These are phyloP conservation scores for Lepraria neglecta DNA, from an alignment of 495 filamentous ascomycete genomes.

Conservation along the genomic window DNA sequence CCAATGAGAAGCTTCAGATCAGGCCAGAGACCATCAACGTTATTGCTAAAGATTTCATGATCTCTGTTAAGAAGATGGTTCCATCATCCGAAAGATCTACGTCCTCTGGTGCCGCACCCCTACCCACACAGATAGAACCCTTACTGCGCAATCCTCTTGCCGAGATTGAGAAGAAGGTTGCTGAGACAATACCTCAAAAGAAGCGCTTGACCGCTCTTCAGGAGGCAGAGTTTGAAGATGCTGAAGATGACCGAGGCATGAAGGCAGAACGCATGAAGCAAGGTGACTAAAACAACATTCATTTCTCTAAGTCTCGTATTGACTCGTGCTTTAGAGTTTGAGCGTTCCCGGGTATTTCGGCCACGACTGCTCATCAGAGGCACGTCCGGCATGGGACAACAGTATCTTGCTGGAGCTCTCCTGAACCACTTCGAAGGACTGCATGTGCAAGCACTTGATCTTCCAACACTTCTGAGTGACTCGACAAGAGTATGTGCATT, in stretches of 20 bases:
- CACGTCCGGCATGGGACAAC: constrained; percentile 81
- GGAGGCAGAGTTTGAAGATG: constrained; percentile 89
- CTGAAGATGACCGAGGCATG: constrained; percentile 72
- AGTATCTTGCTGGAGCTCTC: constrained; percentile 80
- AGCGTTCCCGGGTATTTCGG: constrained; percentile 79
- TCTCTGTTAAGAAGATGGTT: constrained; percentile 90
- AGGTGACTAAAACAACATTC: constrained; percentile 17
- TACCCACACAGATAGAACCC: constrained; percentile 74
- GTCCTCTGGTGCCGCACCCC: constrained; percentile 68
- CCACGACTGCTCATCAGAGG: constrained; percentile 79
- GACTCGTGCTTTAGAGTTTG: constrained; percentile 57
- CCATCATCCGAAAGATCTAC: constrained; percentile 88
- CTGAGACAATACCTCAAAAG: constrained; percentile 71
- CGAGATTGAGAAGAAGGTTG: constrained; percentile 57
- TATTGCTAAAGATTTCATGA: constrained; percentile 89
- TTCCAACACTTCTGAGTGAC: constrained; percentile 71
- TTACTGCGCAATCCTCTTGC: constrained; percentile 66
- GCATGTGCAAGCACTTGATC: constrained; percentile 91
- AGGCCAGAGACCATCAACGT: constrained; percentile 77
- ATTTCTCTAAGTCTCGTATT: not conserved
- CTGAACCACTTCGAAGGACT: constrained; percentile 86
- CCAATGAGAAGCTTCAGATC: constrained; percentile 82
- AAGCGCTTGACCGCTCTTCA: constrained; percentile 84
- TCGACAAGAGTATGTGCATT: constrained; percentile 47
- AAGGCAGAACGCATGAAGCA: constrained; percentile 77